Evolutionary conservation across 768 basidiomycete genomes (phyloP).

Genomic region (Lentinula sp.): DNA sequence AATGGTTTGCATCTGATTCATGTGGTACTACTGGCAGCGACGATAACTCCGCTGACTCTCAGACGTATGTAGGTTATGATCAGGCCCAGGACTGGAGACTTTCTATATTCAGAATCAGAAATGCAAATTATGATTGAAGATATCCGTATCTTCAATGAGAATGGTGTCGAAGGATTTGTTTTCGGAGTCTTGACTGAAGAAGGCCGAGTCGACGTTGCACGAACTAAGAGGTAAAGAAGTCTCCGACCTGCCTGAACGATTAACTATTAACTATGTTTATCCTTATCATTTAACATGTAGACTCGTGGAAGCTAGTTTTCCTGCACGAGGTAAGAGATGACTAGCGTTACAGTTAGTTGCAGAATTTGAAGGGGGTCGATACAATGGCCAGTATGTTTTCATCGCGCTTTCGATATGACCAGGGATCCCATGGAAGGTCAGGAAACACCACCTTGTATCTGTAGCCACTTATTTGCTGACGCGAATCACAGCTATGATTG

Average conservation of each 20-base stretch:
- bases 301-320: conserved; percentile 15
- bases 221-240: conserved; percentile 40
- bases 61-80: conserved; percentile 59
- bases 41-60: background rate
- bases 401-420: conserved; percentile 76
- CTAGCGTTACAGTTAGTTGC: background rate
- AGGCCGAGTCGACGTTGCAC: conserved; percentile 52
- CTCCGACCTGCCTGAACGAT: conserved; percentile 15
- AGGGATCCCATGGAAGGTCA: conserved; percentile 46
- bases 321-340: conserved; percentile 12
- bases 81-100: conserved; percentile 75
- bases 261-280: background rate
- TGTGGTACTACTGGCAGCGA: background rate
- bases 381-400: conserved; percentile 57
- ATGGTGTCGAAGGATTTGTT: conserved; percentile 60
- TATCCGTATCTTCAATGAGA: conserved; percentile 51
- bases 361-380: background rate
- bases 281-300: conserved; percentile 4
- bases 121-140: conserved; percentile 72
- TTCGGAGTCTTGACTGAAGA: conserved; percentile 54
- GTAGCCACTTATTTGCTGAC: background rate
- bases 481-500: conserved; percentile 30
- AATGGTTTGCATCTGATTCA: conserved; percentile 45
- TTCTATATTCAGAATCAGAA: conserved; percentile 64
- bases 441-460: background rate